phyloP scores from a whole-genome alignment of 192 early-diverging fungal species.

The Gryganskiella cystojenkinii region DNA sequence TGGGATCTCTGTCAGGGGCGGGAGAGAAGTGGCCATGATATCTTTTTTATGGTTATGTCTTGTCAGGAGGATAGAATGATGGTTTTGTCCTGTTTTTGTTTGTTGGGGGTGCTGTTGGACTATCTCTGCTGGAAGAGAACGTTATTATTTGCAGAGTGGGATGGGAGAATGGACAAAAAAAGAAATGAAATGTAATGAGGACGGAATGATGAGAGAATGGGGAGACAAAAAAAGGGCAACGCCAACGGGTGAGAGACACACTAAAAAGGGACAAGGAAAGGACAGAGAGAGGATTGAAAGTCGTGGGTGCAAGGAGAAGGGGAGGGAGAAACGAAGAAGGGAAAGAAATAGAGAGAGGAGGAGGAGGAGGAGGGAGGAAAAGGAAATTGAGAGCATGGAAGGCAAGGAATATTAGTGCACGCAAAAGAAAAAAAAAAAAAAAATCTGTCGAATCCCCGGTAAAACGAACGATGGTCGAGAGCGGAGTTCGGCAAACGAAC shows the following conservation, averaged over 20 bases:
- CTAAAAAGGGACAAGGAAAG: too few relatives aligned
- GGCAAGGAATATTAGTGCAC: neutral
- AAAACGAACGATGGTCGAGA: neutral
- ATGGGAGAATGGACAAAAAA: too few relatives aligned
- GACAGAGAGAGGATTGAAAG: neutral
- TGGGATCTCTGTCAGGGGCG: slow-evolving; percentile 23
- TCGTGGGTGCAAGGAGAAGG: neutral
- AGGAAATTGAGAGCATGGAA: slow-evolving; percentile 1
- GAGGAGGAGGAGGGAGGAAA: neutral
- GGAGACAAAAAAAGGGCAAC: too few relatives aligned
- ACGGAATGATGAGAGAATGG: too few relatives aligned
- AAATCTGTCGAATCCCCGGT: neutral
- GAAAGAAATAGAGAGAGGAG: neutral
- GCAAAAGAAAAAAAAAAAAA: neutral
- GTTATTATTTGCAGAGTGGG: neutral
- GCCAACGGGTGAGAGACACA: too few relatives aligned
- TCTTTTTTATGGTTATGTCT: neutral
- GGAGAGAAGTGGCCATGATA: neutral
- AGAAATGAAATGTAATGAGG: neutral
- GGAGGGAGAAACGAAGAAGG: neutral
- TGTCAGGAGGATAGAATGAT: too few relatives aligned
- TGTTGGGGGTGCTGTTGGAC: too few relatives aligned
- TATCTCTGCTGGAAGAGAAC: neutral
- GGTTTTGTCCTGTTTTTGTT: too few relatives aligned
- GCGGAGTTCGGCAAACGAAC: too few relatives aligned